Evolutionary conservation across 1,284 basidiomycete genomes (phyloP), one percentile per base, ranked within the genome.

Genomic region (Ustilago curta): DNA sequence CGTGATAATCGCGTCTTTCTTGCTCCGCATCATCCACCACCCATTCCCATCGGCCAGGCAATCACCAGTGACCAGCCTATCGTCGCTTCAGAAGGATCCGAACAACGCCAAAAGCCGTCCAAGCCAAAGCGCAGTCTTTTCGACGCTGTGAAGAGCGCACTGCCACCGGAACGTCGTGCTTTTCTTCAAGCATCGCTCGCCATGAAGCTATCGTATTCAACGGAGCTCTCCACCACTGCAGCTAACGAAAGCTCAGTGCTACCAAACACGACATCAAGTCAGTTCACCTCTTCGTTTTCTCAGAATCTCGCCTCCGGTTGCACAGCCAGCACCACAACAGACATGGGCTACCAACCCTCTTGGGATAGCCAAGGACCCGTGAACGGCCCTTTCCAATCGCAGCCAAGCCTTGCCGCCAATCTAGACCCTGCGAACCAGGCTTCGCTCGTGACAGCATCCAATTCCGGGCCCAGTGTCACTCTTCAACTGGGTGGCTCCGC

Each of bases 151-250:
- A 73, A 59, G 39, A 45, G 64, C 18, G 65, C 70, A 1, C 52
- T 73, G 35, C 64, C 64, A 2, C 70, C 64, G 21, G 70, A 67
- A 25, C 48, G 70, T 48, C 57, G 70, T 8, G 59, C 65, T 12
- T 43, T 73, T 0, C 51, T 73, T 0, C 59, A 73, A 16, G 61
- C 60, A 8, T 64, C 64, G 8, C 29, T 73, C 25, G 43, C 42
- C 16, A 58, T 43, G 47, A 57, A 49, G 27, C 29, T 63, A 1
- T 25, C 42, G 1, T 48, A 53, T 9, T 18, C 44, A 9, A 16
- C 31, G 2, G 37, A 43, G 8, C 9, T 16, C 14, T 14, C 35
- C 14, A 3, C 14, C 35, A 4, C 18, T 0, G n/a, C 25, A 8
- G 19, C 27, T 27, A 27, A 27, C 27, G 27, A 27, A 27, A 27